Conservation (phyloP, 768 basidiomycete species). For the Suillus cothurnatus region DNA sequence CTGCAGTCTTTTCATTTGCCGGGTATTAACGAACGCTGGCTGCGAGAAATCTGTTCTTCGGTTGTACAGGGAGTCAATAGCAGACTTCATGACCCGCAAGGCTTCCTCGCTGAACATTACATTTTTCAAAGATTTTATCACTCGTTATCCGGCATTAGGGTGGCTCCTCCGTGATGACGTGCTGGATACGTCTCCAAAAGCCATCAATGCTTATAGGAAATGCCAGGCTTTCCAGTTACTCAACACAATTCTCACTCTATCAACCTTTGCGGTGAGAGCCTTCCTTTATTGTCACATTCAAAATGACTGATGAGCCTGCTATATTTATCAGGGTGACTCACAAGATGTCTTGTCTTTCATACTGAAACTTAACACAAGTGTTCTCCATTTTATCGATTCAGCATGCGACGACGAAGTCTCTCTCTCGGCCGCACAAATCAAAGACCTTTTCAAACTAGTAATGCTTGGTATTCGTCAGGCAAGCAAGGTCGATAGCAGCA, state of each 20-base stretch:
- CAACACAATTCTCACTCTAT: slow-evolving; percentile 58
- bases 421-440: slow-evolving; percentile 66
- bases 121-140: slow-evolving; percentile 81
- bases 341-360: slow-evolving; percentile 50
- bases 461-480: slow-evolving; percentile 67
- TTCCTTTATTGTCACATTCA: neutral
- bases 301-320: slow-evolving; percentile 12
- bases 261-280: slow-evolving; percentile 49
- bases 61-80: slow-evolving; percentile 66
- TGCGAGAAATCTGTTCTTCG: slow-evolving; percentile 45
- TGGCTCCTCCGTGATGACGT: slow-evolving; percentile 68
- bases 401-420: slow-evolving; percentile 50
- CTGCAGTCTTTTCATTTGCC: slow-evolving; percentile 71
- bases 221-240: slow-evolving; percentile 76
- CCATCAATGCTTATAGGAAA: slow-evolving; percentile 78
- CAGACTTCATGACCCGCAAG: slow-evolving; percentile 81
- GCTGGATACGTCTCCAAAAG: slow-evolving; percentile 53
- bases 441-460: slow-evolving; percentile 77
- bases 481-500: slow-evolving; percentile 37
- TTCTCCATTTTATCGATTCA: slow-evolving; percentile 50
- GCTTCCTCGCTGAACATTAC: slow-evolving; percentile 68
- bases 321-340: slow-evolving; percentile 31
- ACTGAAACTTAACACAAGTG: slow-evolving; percentile 50
- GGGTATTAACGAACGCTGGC: slow-evolving; percentile 44
- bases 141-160: slow-evolving; percentile 60